Base-by-base conservation (phyloP, 108 stramenopile genomes). In the Cyclotella baltica region DNA sequence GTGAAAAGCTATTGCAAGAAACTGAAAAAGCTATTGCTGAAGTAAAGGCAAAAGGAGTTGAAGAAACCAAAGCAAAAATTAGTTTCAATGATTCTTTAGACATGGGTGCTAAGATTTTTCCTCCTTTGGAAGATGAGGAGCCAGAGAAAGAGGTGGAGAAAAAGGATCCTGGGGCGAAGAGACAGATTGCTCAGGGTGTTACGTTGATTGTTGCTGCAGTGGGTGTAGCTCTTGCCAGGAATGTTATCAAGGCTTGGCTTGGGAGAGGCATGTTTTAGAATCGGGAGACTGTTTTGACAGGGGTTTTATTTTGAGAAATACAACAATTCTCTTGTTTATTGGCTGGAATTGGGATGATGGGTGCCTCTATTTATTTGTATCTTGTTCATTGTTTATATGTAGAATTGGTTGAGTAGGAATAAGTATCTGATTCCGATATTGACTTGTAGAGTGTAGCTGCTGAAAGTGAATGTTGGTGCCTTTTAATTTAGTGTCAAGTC, bases 31-130 rank as follows among this genome's bases (percentile, higher is more conserved):
- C 77, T 23, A 78, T 63, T 31, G 55, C 50, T 15, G 62, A 57
- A 31, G 77, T 78, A 13, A 51, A 71, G 47, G 69, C 50, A 36
- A 38, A 28, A 62, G 77, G 77, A 18, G 63, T 78, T 23, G 36
- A 71, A 50, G 77, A 78, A 53, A 70, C 69, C 28, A 78, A 78
- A 46, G 70, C 62, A 22, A 63, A 70, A 62, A 71, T 78, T 69
- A 63, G 62, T 56, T 70, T 68, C 63, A 78, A 68, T 59, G 56
- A 58, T 28, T 40, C 29, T 43, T 22, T 23, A n/a, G n/a, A n/a
- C n/a, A n/a, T n/a, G n/a, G n/a, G n/a, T n/a, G n/a, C n/a, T n/a
- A n/a, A n/a, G 4, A 22, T 64, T 27, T 28, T 58, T 1, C 4
- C 70, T 43, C 29, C 56, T 30, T 38, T 18, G 4, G 18, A 23